Percentiles rank a stretch among this genome's conserved stretches.
These are phyloP conservation scores for Talaromyces sp. DNA, from an alignment of 2,329 filamentous ascomycete species.

Conservation along the genomic window DNA sequence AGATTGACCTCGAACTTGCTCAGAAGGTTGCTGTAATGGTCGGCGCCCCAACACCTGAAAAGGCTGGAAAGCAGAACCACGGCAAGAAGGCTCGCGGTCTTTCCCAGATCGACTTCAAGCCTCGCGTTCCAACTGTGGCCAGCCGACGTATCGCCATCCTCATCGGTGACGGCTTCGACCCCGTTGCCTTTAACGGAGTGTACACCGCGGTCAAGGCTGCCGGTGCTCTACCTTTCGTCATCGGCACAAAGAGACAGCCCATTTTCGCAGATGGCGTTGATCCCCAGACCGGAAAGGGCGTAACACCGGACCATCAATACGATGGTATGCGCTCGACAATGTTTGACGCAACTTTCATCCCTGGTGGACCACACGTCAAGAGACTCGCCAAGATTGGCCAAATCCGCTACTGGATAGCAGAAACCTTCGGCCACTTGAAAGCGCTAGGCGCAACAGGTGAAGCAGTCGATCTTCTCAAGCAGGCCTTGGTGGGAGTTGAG, in stretches of 20 bases:
- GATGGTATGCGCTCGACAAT: slow-evolving; percentile 73
- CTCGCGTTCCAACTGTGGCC: slow-evolving; percentile 64
- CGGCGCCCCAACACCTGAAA: slow-evolving; percentile 60
- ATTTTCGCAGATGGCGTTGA: slow-evolving; percentile 63
- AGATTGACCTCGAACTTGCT: slow-evolving; percentile 71
- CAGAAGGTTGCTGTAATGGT: slow-evolving; percentile 68
- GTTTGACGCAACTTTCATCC: slow-evolving; percentile 76
- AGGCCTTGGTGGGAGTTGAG: slow-evolving; percentile 44
- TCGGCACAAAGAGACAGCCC: slow-evolving; percentile 65
- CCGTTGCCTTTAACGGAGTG: slow-evolving; percentile 63
- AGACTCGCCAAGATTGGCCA: slow-evolving; percentile 68
- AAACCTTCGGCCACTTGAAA: slow-evolving; percentile 81
- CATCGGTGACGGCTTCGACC: slow-evolving; percentile 44
- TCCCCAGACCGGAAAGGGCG: slow-evolving; percentile 25
- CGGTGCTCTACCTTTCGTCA: slow-evolving; percentile 66
- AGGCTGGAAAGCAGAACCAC: slow-evolving; percentile 57
- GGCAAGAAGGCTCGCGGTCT: slow-evolving; percentile 65
- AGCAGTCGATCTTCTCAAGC: slow-evolving; percentile 62
- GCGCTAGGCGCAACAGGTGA: slow-evolving; percentile 74
- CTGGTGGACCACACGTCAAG: slow-evolving; percentile 59
- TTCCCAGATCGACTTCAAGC: slow-evolving; percentile 70
- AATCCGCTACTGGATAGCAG: slow-evolving; percentile 72
- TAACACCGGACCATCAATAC: slow-evolving; percentile 71
- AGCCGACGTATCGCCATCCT: slow-evolving; percentile 64
- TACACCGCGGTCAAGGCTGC: slow-evolving; percentile 62